Percentiles rank a stretch among this genome's conserved stretches.
These are phyloP conservation scores for Bipolaris oryzae DNA, from an alignment of 2,329 filamentous ascomycete species.

Conservation along the genomic window DNA sequence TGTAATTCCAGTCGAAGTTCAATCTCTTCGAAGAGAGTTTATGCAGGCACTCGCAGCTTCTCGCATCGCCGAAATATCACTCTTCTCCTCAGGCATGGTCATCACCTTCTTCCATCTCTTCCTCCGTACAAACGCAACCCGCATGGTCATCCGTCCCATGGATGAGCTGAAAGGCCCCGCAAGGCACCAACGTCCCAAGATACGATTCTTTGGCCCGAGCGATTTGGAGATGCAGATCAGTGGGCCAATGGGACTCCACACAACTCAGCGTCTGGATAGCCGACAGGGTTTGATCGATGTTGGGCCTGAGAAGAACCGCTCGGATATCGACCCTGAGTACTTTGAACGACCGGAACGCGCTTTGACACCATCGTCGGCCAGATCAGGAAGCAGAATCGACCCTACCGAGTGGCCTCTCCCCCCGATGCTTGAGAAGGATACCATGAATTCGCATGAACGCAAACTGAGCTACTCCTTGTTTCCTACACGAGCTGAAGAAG, in stretches of 20 bases:
- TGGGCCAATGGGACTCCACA: slow-evolving; percentile 43
- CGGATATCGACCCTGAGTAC: slow-evolving; percentile 43
- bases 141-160: slow-evolving; percentile 60
- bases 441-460: slow-evolving; percentile 27
- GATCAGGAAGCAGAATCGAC: slow-evolving; percentile 37
- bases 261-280: slow-evolving; percentile 41
- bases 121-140: slow-evolving; percentile 66
- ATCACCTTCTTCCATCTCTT: slow-evolving; percentile 71
- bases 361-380: slow-evolving; percentile 37
- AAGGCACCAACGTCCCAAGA: slow-evolving; percentile 56
- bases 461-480: slow-evolving; percentile 49
- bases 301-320: slow-evolving; percentile 46
- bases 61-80: slow-evolving; percentile 69
- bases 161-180: slow-evolving; percentile 50
- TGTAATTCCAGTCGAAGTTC: slow-evolving; percentile 67
- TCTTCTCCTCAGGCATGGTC: slow-evolving; percentile 69
- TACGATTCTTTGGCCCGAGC: slow-evolving; percentile 55
- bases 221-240: slow-evolving; percentile 52
- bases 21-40: slow-evolving; percentile 55
- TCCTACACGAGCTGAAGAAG: slow-evolving; percentile 47
- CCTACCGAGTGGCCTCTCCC: slow-evolving; percentile 47
- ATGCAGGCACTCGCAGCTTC: slow-evolving; percentile 58
- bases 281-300: slow-evolving; percentile 46
- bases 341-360: slow-evolving; percentile 41
- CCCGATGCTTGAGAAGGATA: slow-evolving; percentile 33